Evolutionary conservation across 1,284 basidiomycete genomes (phyloP).

Genomic region (Trichosporon ovoides): DNA sequence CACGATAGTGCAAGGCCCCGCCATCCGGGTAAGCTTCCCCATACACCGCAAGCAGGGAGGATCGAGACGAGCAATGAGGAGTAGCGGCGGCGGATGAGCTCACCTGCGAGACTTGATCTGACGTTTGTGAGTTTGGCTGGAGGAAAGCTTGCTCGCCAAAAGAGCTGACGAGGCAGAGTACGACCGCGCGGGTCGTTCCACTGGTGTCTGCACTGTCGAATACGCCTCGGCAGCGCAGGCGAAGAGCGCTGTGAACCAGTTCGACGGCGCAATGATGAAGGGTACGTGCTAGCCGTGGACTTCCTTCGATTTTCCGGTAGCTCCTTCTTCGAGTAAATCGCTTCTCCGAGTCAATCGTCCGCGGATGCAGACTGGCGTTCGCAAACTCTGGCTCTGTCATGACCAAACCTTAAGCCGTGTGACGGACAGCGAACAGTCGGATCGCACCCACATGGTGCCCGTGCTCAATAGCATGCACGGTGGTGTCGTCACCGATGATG

Average conservation of each 20-base stretch:
- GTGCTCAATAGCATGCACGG: not conserved
- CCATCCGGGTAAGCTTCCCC: constrained; percentile 70
- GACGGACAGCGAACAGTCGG: too few species aligned
- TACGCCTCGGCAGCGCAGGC: constrained; percentile 77
- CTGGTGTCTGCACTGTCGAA: constrained; percentile 73
- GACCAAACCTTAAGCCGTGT: too few species aligned
- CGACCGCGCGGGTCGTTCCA: constrained; percentile 90
- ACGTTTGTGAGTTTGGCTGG: constrained; percentile 24
- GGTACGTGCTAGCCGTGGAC: constrained; percentile 53
- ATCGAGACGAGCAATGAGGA: not conserved
- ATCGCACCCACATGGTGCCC: too few species aligned
- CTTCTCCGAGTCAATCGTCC: too few species aligned
- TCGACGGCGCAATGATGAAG: constrained; percentile 83
- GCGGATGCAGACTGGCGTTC: too few species aligned
- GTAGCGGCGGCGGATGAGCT: constrained; percentile 10
- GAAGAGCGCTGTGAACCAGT: constrained; percentile 74
- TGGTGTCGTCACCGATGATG: too few species aligned
- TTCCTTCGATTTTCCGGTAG: too few species aligned
- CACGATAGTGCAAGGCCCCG: constrained; percentile 82
- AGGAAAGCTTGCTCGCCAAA: constrained; percentile 24
- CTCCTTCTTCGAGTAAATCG: too few species aligned
- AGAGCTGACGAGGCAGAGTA: constrained; percentile 58
- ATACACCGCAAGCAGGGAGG: not conserved
- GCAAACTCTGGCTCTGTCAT: too few species aligned
- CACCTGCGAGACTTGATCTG: constrained; percentile 27